These are phyloP conservation scores for Suillus tomentosus DNA, from an alignment of 768 basidiomycete species.

Conservation along the genomic window DNA sequence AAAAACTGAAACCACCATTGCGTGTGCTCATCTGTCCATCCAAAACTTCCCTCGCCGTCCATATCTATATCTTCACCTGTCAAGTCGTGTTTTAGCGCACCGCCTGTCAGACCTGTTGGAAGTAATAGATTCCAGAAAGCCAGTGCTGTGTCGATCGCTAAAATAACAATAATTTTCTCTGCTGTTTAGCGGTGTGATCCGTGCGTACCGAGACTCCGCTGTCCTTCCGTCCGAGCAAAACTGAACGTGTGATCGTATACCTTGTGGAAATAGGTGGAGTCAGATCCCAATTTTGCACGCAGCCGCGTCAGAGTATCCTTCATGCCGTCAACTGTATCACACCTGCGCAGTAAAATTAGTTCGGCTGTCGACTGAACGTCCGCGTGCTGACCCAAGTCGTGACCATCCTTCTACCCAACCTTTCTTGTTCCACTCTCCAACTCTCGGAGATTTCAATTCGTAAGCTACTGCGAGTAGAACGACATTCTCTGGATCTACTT, in stretches of 20 bases:
- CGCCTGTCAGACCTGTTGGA: slow-evolving; percentile 67
- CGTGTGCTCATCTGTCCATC: slow-evolving; percentile 65
- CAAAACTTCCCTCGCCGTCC: slow-evolving; percentile 43
- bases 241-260: slow-evolving; percentile 84
- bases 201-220: slow-evolving; percentile 72
- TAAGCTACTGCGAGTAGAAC: slow-evolving; percentile 81
- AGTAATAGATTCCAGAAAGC: slow-evolving; percentile 81
- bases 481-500: slow-evolving; percentile 76
- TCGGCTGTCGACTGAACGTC: slow-evolving; percentile 8
- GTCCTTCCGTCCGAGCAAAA: slow-evolving; percentile 74
- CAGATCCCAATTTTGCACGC: slow-evolving; percentile 58
- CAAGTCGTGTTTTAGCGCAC: slow-evolving; percentile 54
- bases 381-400: slow-evolving; percentile 54
- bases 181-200: neutral
- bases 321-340: slow-evolving; percentile 68
- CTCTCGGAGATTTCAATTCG: slow-evolving; percentile 72
- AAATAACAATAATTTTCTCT: neutral
- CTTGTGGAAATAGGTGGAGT: slow-evolving; percentile 69
- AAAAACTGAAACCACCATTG: slow-evolving; percentile 84
- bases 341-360: slow-evolving; percentile 38
- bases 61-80: slow-evolving; percentile 49
- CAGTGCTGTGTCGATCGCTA: slow-evolving; percentile 70
- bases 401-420: slow-evolving; percentile 88
- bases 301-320: slow-evolving; percentile 53
- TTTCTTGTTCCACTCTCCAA: slow-evolving; percentile 70